These are phyloP conservation scores for Tricholoma saponaceum DNA, from an alignment of 768 basidiomycete species.

Conservation along the genomic window DNA sequence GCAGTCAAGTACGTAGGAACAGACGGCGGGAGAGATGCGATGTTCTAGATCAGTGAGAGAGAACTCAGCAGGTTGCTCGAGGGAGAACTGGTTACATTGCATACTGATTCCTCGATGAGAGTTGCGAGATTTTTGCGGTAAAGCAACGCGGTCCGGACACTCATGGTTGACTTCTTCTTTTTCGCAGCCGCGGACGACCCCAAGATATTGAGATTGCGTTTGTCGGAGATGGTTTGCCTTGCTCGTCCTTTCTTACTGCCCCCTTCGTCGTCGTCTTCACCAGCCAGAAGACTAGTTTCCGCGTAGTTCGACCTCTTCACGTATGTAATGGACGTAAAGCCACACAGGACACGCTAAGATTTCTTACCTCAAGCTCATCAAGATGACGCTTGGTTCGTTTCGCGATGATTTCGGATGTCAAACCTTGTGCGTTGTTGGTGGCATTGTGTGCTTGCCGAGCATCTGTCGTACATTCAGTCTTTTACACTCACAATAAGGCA, in stretches of 20 bases:
- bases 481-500: background rate
- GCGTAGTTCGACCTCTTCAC: constrained; percentile 74
- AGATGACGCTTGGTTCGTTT: constrained; percentile 76
- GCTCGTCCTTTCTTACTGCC: constrained; percentile 60
- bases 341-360: constrained; percentile 2
- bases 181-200: constrained; percentile 46
- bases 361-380: constrained; percentile 75
- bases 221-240: constrained; percentile 77
- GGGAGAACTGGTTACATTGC: constrained; percentile 22
- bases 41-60: constrained; percentile 37
- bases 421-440: constrained; percentile 25
- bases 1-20: constrained; percentile 73
- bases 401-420: constrained; percentile 64
- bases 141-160: constrained; percentile 71
- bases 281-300: constrained; percentile 47
- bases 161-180: constrained; percentile 81
- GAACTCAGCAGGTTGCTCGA: constrained; percentile 1
- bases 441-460: constrained; percentile 47
- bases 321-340: constrained; percentile 7
- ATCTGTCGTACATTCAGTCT: constrained; percentile 24
- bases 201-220: constrained; percentile 50
- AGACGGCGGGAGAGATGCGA: constrained; percentile 46
- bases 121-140: constrained; percentile 77
- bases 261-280: constrained; percentile 45
- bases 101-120: constrained; percentile 76